phyloP scores from a whole-genome alignment of 371 early-diverging fungal species.

The Batkoa obscura region DNA sequence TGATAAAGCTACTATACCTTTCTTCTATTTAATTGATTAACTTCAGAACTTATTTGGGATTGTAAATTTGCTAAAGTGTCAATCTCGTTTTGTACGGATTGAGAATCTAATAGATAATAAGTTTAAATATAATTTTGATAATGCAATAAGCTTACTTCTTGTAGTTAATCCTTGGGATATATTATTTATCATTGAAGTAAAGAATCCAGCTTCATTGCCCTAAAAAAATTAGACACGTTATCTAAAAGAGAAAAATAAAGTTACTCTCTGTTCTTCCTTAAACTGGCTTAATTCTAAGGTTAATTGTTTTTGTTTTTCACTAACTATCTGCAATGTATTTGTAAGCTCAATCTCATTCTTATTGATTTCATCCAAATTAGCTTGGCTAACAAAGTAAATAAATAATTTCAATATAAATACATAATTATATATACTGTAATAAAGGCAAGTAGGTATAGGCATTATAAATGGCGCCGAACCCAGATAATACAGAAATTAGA shows the following conservation, averaged over 20 bases:
- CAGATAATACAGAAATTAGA: constrained; percentile 77
- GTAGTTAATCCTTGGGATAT: neutral
- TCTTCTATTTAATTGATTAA: constrained; percentile 37
- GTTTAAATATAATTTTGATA: neutral
- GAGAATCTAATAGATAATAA: neutral
- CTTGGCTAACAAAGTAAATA: neutral
- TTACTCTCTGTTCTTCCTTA: constrained; percentile 38
- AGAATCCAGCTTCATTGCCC: neutral
- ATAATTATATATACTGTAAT: constrained; percentile 14
- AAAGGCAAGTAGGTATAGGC: constrained; percentile 52
- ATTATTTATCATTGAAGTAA: neutral
- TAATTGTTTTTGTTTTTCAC: constrained; percentile 33
- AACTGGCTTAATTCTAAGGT: constrained; percentile 31
- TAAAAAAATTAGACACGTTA: too few relatives aligned
- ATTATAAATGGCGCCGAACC: constrained; percentile 83
- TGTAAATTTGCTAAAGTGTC: constrained; percentile 36
- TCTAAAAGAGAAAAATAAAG: too few relatives aligned
- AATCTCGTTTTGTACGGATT: constrained; percentile 23
- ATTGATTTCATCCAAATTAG: neutral
- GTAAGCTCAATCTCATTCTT: constrained; percentile 17
- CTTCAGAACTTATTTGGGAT: constrained; percentile 31
- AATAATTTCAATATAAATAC: neutral
- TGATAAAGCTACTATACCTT: too few relatives aligned
- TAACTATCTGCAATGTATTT: constrained; percentile 27
- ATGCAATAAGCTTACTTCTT: neutral